phyloP scores from a whole-genome alignment of 2,329 filamentous ascomycete species.

The Ophiostoma piceae region DNA sequence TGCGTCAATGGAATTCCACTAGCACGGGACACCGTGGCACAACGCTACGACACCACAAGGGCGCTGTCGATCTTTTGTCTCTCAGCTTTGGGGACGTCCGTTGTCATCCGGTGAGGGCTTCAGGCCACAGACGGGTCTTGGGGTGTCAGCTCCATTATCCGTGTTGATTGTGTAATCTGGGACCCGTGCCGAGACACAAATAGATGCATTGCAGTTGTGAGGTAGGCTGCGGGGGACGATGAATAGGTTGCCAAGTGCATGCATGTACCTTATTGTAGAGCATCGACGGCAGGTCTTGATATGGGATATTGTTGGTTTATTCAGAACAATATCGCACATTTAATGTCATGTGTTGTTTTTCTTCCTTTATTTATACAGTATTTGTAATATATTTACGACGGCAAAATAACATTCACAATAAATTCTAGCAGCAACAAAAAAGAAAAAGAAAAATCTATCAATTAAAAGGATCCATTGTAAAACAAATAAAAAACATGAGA shows the following conservation, averaged over 20 bases:
- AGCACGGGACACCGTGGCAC: neutral
- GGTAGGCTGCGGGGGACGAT: neutral
- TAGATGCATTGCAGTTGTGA: neutral
- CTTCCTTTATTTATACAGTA: too few relatives aligned
- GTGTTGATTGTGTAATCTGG: neutral
- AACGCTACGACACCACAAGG: conserved; percentile 1
- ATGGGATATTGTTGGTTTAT: neutral
- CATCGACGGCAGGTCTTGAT: neutral
- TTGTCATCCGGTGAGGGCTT: neutral
- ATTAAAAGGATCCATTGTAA: neutral
- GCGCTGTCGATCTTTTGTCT: conserved; percentile 13
- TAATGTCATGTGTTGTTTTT: too few relatives aligned
- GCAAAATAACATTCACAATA: neutral
- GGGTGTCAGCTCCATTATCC: neutral
- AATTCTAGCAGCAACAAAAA: neutral
- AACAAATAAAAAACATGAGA: neutral
- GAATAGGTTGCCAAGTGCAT: neutral
- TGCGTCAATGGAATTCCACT: neutral
- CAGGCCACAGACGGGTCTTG: neutral
- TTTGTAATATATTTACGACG: too few relatives aligned
- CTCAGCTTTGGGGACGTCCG: conserved; percentile 8
- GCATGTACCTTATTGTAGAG: neutral
- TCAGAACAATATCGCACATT: neutral
- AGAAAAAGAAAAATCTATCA: neutral
- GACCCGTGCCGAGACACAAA: conserved; percentile 5